A percentile compares a stretch with the other conserved stretches of the same genome.
Conservation (phyloP, 1,284 basidiomycete species). For the Cryptococcus sp. region DNA sequence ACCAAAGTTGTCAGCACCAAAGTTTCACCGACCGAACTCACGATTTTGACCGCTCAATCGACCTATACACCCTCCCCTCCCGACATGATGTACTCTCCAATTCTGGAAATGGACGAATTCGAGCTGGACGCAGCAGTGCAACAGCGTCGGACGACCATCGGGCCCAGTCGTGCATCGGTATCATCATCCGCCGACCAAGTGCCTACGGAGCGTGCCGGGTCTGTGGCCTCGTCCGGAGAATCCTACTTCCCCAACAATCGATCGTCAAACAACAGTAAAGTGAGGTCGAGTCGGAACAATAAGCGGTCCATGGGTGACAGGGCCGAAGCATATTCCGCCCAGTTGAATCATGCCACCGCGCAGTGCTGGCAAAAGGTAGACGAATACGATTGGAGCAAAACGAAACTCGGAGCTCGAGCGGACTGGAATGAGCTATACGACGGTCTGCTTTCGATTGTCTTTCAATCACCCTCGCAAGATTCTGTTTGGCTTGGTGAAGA, state of each 20-base stretch:
- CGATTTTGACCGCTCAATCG: neutral
- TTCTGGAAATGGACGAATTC: neutral
- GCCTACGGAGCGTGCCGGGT: neutral
- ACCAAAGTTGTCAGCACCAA: neutral
- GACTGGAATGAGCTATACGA: conserved; percentile 27
- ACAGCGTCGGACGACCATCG: neutral
- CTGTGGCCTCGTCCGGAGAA: neutral
- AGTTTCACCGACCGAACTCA: neutral
- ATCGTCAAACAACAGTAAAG: neutral
- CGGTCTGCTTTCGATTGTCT: conserved; percentile 25
- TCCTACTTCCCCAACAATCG: neutral
- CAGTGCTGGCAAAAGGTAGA: conserved; percentile 25
- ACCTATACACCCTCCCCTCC: neutral
- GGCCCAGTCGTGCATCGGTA: neutral
- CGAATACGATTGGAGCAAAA: conserved; percentile 32
- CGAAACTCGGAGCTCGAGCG: conserved; percentile 24
- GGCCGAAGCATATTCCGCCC: neutral
- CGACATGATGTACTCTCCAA: neutral
- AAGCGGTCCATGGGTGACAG: conserved; percentile 4
- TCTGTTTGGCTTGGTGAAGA: conserved; percentile 35
- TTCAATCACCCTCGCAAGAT: conserved; percentile 25
- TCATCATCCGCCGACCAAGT: too few species aligned
- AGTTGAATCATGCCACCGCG: conserved; percentile 4
- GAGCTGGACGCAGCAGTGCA: neutral
- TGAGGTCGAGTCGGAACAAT: neutral